phyloP scores from a whole-genome alignment of 2,329 filamentous ascomycete genomes.

The Zymoseptoria pseudotritici region DNA sequence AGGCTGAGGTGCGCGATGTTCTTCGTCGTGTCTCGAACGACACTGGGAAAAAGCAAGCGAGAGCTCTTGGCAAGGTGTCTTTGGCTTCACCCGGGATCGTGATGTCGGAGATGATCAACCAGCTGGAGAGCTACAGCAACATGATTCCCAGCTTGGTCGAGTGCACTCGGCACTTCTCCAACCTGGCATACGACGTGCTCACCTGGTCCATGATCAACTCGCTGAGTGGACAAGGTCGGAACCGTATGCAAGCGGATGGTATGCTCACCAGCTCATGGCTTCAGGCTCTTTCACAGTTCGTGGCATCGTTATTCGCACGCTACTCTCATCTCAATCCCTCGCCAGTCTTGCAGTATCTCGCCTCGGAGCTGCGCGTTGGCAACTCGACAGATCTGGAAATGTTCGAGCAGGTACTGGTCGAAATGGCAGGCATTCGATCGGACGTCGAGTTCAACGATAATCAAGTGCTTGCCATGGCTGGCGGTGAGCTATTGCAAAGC shows the following conservation, averaged over 20 bases:
- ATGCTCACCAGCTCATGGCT: constrained; percentile 87
- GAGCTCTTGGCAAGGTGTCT: constrained; percentile 84
- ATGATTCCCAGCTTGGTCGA: constrained; percentile 92
- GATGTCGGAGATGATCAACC: constrained; percentile 78
- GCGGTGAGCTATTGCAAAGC: constrained; percentile 69
- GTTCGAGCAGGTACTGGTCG: constrained; percentile 78
- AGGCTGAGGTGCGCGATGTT: constrained; percentile 71
- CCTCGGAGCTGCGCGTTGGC: constrained; percentile 69
- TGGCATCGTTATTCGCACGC: constrained; percentile 79
- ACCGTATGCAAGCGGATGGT: constrained; percentile 55
- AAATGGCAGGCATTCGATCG: constrained; percentile 89
- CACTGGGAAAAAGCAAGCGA: constrained; percentile 78
- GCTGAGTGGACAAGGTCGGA: constrained; percentile 51
- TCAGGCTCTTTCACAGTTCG: constrained; percentile 80
- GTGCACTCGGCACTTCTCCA: constrained; percentile 88
- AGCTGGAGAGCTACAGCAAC: constrained; percentile 91
- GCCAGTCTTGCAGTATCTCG: constrained; percentile 83
- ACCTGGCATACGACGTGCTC: constrained; percentile 84
- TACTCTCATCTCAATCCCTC: constrained; percentile 77
- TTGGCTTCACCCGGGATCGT: constrained; percentile 85
- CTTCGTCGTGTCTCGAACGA: constrained; percentile 86
- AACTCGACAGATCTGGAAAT: constrained; percentile 90
- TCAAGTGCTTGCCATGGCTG: constrained; percentile 81
- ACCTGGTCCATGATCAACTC: constrained; percentile 84
- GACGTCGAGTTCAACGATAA: constrained; percentile 81